A percentile compares a stretch with the other conserved stretches of the same genome.
phyloP scores from a whole-genome alignment of 805 yeast species.

The Metschnikowia lachancei region DNA sequence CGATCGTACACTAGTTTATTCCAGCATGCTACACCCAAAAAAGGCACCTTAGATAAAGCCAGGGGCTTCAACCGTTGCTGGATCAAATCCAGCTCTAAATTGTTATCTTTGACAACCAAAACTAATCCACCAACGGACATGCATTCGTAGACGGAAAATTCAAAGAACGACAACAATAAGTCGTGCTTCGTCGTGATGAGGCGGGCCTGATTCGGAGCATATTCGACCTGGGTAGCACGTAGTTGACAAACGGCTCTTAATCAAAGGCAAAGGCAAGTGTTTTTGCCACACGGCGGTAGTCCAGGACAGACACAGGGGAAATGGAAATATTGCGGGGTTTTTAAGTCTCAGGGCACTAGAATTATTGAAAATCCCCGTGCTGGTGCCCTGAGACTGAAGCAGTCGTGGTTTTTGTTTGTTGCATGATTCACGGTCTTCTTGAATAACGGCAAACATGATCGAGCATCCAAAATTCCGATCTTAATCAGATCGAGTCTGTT shows the following conservation, averaged over 20 bases:
- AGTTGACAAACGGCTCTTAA: conserved; percentile 53
- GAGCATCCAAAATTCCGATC: too few relatives aligned
- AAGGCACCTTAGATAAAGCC: conserved; percentile 39
- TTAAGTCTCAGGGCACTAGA: conserved; percentile 27
- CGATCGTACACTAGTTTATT: conserved; percentile 25
- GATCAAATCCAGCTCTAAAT: conserved; percentile 36
- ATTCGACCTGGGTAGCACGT: conserved; percentile 34
- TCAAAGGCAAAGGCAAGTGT: conserved; percentile 53
- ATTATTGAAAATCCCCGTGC: conserved; percentile 21
- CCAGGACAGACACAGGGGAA: conserved; percentile 27
- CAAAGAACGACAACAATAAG: conserved; percentile 50
- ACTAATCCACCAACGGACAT: conserved; percentile 50
- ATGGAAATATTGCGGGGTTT: conserved; percentile 17
- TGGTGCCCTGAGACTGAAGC: conserved; percentile 36
- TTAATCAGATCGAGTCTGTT: too few relatives aligned
- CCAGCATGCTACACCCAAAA: conserved; percentile 54
- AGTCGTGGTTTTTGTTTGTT: conserved; percentile 38
- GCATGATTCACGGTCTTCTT: conserved; percentile 35
- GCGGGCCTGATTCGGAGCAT: conserved; percentile 16
- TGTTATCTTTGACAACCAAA: conserved; percentile 47
- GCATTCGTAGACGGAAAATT: conserved; percentile 51
- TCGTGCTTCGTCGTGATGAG: conserved; percentile 35
- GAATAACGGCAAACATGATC: conserved; percentile 23
- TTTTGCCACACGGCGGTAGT: conserved; percentile 54
- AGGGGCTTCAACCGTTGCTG: conserved; percentile 26